Conservation (phyloP, 805 yeast species). For the Limtongia smithiae region DNA sequence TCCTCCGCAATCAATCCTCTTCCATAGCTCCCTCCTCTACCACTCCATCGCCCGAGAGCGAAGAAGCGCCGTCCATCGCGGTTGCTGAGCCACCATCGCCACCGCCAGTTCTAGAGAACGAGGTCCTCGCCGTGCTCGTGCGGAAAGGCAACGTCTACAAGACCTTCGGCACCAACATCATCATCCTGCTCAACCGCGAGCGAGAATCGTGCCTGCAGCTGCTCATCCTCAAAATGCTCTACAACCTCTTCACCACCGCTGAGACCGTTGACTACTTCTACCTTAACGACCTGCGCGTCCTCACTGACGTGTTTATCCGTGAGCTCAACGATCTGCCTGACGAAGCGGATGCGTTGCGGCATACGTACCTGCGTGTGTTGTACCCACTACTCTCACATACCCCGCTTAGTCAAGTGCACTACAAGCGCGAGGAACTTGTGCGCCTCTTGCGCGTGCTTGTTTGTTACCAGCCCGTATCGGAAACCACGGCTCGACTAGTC, state of each 20-base stretch:
- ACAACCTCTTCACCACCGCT: conserved; percentile 65
- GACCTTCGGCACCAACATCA: conserved; percentile 62
- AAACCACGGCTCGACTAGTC: conserved; percentile 24
- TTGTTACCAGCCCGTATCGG: conserved; percentile 22
- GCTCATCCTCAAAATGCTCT: conserved; percentile 72
- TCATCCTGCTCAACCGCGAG: conserved; percentile 69
- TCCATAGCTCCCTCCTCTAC: background rate
- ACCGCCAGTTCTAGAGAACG: conserved; percentile 42
- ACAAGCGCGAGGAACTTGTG: conserved; percentile 54
- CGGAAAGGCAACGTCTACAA: conserved; percentile 45
- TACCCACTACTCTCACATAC: conserved; percentile 67
- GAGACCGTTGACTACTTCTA: conserved; percentile 66
- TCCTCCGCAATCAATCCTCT: conserved; percentile 38
- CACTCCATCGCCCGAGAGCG: too few species aligned
- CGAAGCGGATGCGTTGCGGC: conserved; percentile 54
- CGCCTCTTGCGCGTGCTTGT: conserved; percentile 50
- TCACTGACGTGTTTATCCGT: conserved; percentile 76
- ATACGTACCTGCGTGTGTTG: conserved; percentile 70
- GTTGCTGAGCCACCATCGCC: too few species aligned
- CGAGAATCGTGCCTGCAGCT: conserved; percentile 67
- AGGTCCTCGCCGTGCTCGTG: conserved; percentile 55
- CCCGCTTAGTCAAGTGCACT: conserved; percentile 53
- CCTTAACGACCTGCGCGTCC: conserved; percentile 77
- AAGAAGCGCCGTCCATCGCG: too few species aligned
- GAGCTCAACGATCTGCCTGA: conserved; percentile 68